Conservation (phyloP, 148 eudicot species). For the Pharnaceum exiguum region DNA sequence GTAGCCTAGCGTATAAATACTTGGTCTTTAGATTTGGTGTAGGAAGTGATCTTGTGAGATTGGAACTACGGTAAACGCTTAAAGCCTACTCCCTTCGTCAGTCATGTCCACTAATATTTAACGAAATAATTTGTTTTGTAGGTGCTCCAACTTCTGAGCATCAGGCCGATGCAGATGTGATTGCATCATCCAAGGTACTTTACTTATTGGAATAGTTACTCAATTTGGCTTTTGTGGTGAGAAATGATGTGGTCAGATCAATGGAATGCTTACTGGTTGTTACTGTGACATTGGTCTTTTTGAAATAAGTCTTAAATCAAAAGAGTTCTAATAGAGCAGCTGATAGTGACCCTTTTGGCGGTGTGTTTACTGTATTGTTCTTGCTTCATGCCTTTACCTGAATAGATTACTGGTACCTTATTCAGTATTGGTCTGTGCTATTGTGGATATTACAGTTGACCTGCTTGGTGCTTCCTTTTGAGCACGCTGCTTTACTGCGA, state of each 20-base stretch:
- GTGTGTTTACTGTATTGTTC: too few species aligned
- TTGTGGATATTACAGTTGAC: constrained; percentile 88
- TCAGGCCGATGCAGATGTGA: constrained; percentile 78
- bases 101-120: neutral
- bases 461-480: constrained; percentile 78
- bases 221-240: neutral
- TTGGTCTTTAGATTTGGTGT: neutral
- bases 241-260: neutral
- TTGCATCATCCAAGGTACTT: constrained; percentile 79
- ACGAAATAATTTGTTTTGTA: constrained; percentile 24
- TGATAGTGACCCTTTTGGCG: too few species aligned
- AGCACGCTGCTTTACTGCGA: constrained; percentile 51
- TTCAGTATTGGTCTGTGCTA: constrained; percentile 23
- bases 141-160: constrained; percentile 52
- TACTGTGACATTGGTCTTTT: too few species aligned
- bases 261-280: too few species aligned
- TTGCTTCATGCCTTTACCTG: too few species aligned
- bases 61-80: too few species aligned
- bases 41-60: neutral
- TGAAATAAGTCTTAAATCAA: too few species aligned
- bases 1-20: neutral
- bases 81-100: too few species aligned
- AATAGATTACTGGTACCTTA: too few species aligned
- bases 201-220: too few species aligned
- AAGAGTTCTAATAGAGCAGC: too few species aligned